Evolutionary conservation across 768 basidiomycete genomes (phyloP), one percentile per base, ranked within the genome.

Genomic region (Amanita fuliginea): DNA sequence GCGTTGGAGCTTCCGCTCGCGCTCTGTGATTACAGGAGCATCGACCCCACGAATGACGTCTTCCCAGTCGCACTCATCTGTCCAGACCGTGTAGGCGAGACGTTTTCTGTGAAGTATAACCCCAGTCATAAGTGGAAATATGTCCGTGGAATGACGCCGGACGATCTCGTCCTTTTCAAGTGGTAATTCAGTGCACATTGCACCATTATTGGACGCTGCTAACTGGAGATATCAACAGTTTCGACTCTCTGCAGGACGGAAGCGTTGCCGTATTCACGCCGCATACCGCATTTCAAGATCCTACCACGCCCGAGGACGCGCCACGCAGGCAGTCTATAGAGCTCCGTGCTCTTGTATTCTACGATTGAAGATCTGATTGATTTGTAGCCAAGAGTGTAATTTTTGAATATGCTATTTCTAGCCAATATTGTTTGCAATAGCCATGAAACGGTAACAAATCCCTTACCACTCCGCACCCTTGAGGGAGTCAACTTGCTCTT

Each of bases 151-250:
- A 69, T 76, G 66, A 66, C 62, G 0, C 69, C 70, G 6, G 73
- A 77, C 3, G 78, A 79, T 53, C 45, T 69, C n/a, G 66, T 76
- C 6, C 56, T 80, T 30, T 71, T 80, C 46, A 80, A 80, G 60
- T 78, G 76, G 75, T 74, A 42, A 46, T 68, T 53, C 11, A 26
- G 24, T 22, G 22, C 22, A 22, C 4, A 22, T 22, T 22, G 24
- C 24, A 26, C 24, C 24, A 26, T 26, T 6, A 26, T 26, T 26
- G 24, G 1, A 26, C 24, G 33, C 28, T 30, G 47, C 19, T 21
- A 19, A 26, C 24, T n/a, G 0, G 21, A 24, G n/a, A 3, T 2
- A 6, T 16, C 33, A 18, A n/a, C 39, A 71, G 70, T 49, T 72
- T 60, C 43, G 70, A 71, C 49, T 67, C 67, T 7, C 32, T 60